phyloP scores from a whole-genome alignment of 768 basidiomycete species.

The Paxillus rubicundulus region DNA sequence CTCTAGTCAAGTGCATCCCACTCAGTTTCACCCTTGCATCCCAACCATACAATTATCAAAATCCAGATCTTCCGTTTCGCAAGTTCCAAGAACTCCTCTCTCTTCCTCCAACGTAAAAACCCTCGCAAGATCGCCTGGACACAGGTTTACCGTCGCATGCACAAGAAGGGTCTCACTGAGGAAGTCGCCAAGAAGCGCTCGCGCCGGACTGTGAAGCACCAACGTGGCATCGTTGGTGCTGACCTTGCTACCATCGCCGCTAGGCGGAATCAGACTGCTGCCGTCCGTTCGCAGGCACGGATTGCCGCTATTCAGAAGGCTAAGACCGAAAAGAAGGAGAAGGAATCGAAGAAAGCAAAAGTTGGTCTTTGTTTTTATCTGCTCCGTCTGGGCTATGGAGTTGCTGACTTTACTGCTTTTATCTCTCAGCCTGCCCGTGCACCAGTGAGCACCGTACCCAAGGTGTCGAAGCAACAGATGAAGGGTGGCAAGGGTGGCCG shows the following conservation, averaged over 20 bases:
- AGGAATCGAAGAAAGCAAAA: conserved; percentile 89
- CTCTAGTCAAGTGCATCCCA: not conserved
- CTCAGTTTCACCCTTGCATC: not conserved
- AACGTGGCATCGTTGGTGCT: conserved; percentile 97
- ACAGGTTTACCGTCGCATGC: conserved; percentile 89
- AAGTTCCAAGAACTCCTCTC: conserved; percentile 88
- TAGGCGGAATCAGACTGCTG: conserved; percentile 88
- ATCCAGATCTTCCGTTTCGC: conserved; percentile 92
- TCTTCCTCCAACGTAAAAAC: conserved; percentile 99
- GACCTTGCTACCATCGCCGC: conserved; percentile 90
- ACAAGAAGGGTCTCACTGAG: conserved; percentile 99
- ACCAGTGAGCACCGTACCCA: conserved; percentile 60
- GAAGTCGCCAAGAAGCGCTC: conserved; percentile 99
- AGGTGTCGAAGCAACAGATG: conserved; percentile 94
- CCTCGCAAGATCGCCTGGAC: conserved; percentile 99
- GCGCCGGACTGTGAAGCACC: conserved; percentile 94
- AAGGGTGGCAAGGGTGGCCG: conserved; percentile 84
- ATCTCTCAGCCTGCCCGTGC: conserved; percentile 52
- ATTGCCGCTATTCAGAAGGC: conserved; percentile 88
- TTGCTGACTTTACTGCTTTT: conserved; percentile 8
- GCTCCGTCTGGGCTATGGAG: not conserved
- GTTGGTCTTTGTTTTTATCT: conserved; percentile 32
- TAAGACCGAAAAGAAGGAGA: conserved; percentile 95
- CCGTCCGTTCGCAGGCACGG: conserved; percentile 76
- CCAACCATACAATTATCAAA: no score